Evolutionary conservation across 495 filamentous ascomycete genomes (phyloP).

Genomic region (Trichocladium antarcticum): DNA sequence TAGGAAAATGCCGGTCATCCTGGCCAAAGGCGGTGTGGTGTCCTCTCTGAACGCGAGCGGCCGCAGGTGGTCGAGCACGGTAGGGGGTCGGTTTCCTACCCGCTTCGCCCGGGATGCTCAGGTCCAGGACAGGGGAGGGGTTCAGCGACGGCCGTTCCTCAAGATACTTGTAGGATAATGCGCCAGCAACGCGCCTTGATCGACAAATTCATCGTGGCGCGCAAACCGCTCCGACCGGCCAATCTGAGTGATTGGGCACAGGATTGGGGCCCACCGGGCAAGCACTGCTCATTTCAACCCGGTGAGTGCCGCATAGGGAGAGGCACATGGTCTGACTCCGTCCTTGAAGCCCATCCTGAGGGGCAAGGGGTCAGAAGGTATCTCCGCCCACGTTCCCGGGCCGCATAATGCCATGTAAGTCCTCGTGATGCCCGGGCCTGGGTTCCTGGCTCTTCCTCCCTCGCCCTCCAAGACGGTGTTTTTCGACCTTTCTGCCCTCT

Average conservation of each 20-base stretch:
- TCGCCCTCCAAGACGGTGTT: neutral
- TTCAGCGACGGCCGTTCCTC: slow-evolving; percentile 7
- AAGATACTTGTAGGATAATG: slow-evolving; percentile 13
- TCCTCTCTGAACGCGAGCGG: neutral
- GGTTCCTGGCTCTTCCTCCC: slow-evolving; percentile 1
- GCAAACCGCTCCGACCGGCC: slow-evolving; percentile 18
- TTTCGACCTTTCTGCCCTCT: slow-evolving; percentile 2
- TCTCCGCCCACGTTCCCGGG: slow-evolving; percentile 17
- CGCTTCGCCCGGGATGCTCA: slow-evolving; percentile 11
- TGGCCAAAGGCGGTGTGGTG: slow-evolving; percentile 16
- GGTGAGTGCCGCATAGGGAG: slow-evolving; percentile 23
- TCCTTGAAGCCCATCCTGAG: slow-evolving; percentile 13
- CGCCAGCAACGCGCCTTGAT: slow-evolving; percentile 24
- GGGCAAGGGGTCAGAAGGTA: slow-evolving; percentile 19
- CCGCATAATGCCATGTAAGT: slow-evolving; percentile 19
- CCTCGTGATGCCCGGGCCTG: slow-evolving; percentile 17
- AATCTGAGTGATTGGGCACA: slow-evolving; percentile 25
- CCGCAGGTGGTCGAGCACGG: slow-evolving; percentile 8
- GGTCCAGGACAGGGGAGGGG: slow-evolving; percentile 20
- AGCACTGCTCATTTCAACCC: slow-evolving; percentile 24
- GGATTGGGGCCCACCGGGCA: slow-evolving; percentile 20
- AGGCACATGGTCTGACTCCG: slow-evolving; percentile 16
- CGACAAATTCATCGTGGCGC: slow-evolving; percentile 31
- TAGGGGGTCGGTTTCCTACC: slow-evolving; percentile 9
- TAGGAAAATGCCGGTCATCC: slow-evolving; percentile 10